Conservation (phyloP, 2,329 filamentous ascomycete genomes). For the Lomentospora prolificans region DNA sequence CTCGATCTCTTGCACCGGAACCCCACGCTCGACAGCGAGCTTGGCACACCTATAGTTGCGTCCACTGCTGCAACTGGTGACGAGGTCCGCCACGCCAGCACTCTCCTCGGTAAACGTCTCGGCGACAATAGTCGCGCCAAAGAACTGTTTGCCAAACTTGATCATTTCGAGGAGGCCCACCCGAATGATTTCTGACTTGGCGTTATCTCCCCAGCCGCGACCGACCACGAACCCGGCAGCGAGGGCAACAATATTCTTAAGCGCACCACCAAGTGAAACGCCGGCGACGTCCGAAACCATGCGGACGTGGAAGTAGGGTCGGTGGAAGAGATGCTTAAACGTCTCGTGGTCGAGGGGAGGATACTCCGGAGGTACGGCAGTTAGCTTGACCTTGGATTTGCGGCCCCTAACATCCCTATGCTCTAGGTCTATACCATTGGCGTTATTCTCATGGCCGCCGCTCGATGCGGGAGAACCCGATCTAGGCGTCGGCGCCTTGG, state of each 20-base stretch:
- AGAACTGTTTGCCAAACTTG: constrained; percentile 89
- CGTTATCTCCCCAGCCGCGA: constrained; percentile 95
- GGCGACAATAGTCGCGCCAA: constrained; percentile 67
- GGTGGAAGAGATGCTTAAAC: constrained; percentile 81
- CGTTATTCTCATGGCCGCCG: constrained; percentile 32
- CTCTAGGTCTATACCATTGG: constrained; percentile 45
- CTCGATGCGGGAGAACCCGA: constrained; percentile 35
- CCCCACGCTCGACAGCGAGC: constrained; percentile 69
- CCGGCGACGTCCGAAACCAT: constrained; percentile 93
- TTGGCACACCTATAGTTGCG: constrained; percentile 92
- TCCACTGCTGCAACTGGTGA: constrained; percentile 86
- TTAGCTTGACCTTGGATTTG: constrained; percentile 59
- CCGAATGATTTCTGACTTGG: constrained; percentile 97
- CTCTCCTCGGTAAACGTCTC: constrained; percentile 95
- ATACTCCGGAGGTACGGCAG: constrained; percentile 69
- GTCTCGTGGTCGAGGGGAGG: constrained; percentile 77
- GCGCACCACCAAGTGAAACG: constrained; percentile 83
- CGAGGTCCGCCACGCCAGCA: constrained; percentile 88
- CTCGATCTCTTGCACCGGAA: constrained; percentile 81
- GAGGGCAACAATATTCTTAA: constrained; percentile 95
- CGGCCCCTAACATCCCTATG: constrained; percentile 63
- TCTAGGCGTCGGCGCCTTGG: constrained; percentile 34
- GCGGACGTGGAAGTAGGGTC: constrained; percentile 94
- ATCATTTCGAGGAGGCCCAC: constrained; percentile 95
- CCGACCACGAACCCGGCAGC: constrained; percentile 94